Conservation (phyloP, 2,329 filamentous ascomycete genomes). For the Diaporthe sp. region DNA sequence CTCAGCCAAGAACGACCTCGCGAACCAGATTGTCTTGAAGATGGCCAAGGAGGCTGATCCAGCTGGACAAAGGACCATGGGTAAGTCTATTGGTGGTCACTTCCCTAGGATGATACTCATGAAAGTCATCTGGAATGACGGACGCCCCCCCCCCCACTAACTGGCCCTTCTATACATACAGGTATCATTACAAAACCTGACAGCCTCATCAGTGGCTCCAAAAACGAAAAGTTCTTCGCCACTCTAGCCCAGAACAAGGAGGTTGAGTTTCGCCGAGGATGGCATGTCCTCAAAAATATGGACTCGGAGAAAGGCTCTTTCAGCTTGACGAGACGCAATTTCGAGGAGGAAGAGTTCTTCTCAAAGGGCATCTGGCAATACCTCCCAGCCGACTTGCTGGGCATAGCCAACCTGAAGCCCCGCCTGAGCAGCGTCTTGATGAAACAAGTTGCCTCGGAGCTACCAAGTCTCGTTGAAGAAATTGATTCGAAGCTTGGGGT, state of each 20-base stretch:
- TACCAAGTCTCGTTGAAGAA: slow-evolving; percentile 45
- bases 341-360: slow-evolving; percentile 42
- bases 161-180: neutral
- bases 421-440: slow-evolving; percentile 41
- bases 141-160: neutral
- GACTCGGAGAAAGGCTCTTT: slow-evolving; percentile 43
- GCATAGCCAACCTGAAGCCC: slow-evolving; percentile 39
- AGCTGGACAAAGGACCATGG: slow-evolving; percentile 60
- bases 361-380: slow-evolving; percentile 50
- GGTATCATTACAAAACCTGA: slow-evolving; percentile 71
- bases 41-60: slow-evolving; percentile 56
- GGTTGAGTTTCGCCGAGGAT: slow-evolving; percentile 44
- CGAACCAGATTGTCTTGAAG: slow-evolving; percentile 69
- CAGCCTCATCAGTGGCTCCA: slow-evolving; percentile 49
- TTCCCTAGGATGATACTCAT: neutral
- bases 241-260: slow-evolving; percentile 52
- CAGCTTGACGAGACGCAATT: slow-evolving; percentile 42
- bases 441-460: slow-evolving; percentile 45
- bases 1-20: slow-evolving; percentile 68
- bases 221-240: slow-evolving; percentile 49
- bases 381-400: slow-evolving; percentile 49
- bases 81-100: slow-evolving; percentile 55
- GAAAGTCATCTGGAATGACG: neutral
- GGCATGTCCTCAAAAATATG: slow-evolving; percentile 62
- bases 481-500: slow-evolving; percentile 39